Conservation (phyloP, 169 alveolate species). For the Blepharisma undulans region DNA sequence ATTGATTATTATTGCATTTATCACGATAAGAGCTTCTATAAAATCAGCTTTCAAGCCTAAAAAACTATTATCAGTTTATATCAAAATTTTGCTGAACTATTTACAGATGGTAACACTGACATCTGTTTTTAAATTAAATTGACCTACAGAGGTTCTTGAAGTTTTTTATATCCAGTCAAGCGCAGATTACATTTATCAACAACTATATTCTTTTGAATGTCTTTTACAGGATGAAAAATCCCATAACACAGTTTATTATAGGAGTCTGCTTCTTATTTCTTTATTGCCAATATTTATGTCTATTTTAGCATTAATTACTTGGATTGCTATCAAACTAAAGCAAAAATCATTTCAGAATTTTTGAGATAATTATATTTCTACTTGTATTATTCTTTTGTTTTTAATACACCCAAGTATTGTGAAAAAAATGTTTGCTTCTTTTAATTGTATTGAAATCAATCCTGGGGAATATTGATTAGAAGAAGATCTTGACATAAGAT, state of each 20-base stretch:
- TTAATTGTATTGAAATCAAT: slow-evolving; percentile 45
- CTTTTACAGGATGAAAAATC: background rate
- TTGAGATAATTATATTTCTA: slow-evolving; percentile 14
- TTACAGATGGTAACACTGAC: slow-evolving; percentile 35
- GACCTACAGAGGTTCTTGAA: slow-evolving; percentile 46
- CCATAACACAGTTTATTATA: background rate
- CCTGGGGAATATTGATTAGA: background rate
- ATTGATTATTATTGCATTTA: background rate
- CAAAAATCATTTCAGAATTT: background rate
- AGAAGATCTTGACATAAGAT: background rate
- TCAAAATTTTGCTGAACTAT: slow-evolving; percentile 51
- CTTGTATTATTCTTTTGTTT: slow-evolving; percentile 48
- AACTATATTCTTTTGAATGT: slow-evolving; percentile 49
- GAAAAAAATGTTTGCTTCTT: slow-evolving; percentile 41
- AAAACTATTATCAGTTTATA: slow-evolving; percentile 21
- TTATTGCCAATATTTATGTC: background rate
- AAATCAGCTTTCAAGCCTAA: slow-evolving; percentile 37
- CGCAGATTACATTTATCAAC: slow-evolving; percentile 25
- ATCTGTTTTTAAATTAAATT: slow-evolving; percentile 40
- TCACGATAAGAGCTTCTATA: slow-evolving; percentile 25
- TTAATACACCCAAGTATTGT: slow-evolving; percentile 60
- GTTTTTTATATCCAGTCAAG: slow-evolving; percentile 29
- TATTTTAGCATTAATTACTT: background rate
- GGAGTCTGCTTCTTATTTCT: background rate
- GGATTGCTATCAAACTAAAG: background rate